Evolutionary conservation across 2,329 filamentous ascomycete species (phyloP), one percentile per base, ranked within the genome.

Genomic region (Aureobasidium sp.): DNA sequence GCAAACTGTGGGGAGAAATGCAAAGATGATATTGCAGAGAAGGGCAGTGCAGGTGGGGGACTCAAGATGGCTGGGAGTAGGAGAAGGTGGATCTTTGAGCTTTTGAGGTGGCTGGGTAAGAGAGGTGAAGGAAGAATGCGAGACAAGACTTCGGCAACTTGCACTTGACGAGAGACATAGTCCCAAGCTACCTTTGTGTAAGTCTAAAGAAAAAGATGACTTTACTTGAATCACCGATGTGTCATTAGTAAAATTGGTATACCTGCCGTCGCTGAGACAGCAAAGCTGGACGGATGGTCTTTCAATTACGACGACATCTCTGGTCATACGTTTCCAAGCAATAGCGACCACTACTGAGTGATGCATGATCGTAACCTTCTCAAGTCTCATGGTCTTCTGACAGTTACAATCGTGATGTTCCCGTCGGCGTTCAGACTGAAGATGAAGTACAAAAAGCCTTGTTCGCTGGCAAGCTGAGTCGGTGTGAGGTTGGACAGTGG

Each of bases 401-500:
- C 2, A 47, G 6, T 8, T 4, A 8, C 2, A n/a, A 10, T n/a
- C n/a, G n/a, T 37, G 23, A 32, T 57, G 32, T 58, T 27, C 9
- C 23, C 13, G 10, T n/a, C 12, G 41, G 41, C 32, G 32, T 34
- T 34, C 32, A 37, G 34, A 4, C 4, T 44, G 9, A 15, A 26
- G 3, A 15, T 37, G 46, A 20, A 39, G 15, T 17, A 29, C 8
- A 15, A 3, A 20, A 59, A 59, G 55, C 42, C 34, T 37, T 48
- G 29, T 15, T 59, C 48, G 32, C 29, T 48, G 29, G 20, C 32
- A 20, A 32, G 20, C 17, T 41, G 50, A 17, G 53, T 44, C 36
- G 53, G 53, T 44, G 51, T 57, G 53, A 57, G 53, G 39, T 34
- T 44, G 27, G 29, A 44, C 23, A 46, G 53, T 27, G 39, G 53